Base-by-base conservation (phyloP, 805 yeast genomes). In the Nakazawaea wyomingensis region DNA sequence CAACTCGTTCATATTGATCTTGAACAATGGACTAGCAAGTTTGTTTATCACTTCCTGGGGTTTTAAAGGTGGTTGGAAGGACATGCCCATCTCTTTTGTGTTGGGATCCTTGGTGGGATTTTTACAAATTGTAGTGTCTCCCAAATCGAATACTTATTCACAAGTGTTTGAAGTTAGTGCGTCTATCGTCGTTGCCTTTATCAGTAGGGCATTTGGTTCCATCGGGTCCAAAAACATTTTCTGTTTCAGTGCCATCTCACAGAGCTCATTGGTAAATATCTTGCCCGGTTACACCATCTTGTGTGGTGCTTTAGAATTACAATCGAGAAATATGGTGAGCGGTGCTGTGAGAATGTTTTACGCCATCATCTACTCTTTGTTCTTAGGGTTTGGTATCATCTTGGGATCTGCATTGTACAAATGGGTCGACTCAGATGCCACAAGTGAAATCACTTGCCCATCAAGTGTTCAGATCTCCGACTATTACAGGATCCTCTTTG, bases 331-430 rank as follows among this genome's bases (percentile, higher is more conserved):
- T 51, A 60, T 87, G 34, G 91, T 86, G 10, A 88, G 95, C 1
- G 96, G 96, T 0, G 72, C 91, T 0, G 95, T 86, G 39, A 69
- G 96, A 57, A 86, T 86, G 95, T 85, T 86, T 57, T 86, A 86
- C 58, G 95, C 96, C 16, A 79, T 86, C 53, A 85, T 86, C 36
- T 86, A 86, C 56, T 85, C 95, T 5, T 62, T 85, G 47, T 85
- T 86, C 56, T 65, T 86, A 41, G 88, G 91, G 14, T 86, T 86
- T 59, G 96, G 96, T 33, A 83, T 87, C 51, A 85, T 95, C 0
- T 64, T 86, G 45, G 96, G 96, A 1, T 84, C 91, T 4, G 89
- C 89, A 0, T 66, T 87, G 28, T 86, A 82, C 55, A 95, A 95
- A 7, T 87, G 95, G 95, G 82, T 83, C 45, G 90, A 85, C 52